phyloP scores from a whole-genome alignment of 495 filamentous ascomycete genomes.

The Penicillium cosmopolitanum region DNA sequence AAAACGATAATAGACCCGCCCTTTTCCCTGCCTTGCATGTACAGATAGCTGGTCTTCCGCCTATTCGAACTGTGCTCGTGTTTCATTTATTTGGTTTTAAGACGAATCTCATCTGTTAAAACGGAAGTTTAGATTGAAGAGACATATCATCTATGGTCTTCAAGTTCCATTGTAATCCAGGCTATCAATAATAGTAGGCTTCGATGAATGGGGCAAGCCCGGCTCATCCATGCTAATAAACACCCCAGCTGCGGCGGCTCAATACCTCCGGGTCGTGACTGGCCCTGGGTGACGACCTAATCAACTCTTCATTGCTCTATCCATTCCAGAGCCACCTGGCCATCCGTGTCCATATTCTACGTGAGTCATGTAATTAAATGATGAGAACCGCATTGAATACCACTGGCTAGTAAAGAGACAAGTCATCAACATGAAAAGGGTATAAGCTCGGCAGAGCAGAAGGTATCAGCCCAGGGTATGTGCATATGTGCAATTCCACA shows the following conservation, averaged over 20 bases:
- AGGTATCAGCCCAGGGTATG: background rate
- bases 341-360: no score
- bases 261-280: no score
- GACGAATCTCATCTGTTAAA: conserved; percentile 42
- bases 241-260: no score
- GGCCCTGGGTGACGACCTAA: no score
- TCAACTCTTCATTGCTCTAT: no score
- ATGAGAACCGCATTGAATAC: background rate
- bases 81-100: conserved; percentile 36
- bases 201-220: no score
- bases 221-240: no score
- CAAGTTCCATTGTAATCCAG: background rate
- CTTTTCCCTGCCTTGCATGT: conserved; percentile 47
- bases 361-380: no score
- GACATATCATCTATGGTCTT: background rate
- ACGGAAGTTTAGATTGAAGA: conserved; percentile 15
- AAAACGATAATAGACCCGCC: conserved; percentile 34
- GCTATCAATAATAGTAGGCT: background rate
- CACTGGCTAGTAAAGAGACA: background rate
- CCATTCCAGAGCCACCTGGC: no score
- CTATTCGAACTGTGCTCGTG: conserved; percentile 47
- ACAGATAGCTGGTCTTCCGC: conserved; percentile 55
- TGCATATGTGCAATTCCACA: background rate
- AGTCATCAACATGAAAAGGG: background rate
- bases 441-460: background rate